Evolutionary conservation across 805 yeast genomes (phyloP), one percentile per base, ranked within the genome.

Genomic region (Priceomyces fermenticarens): DNA sequence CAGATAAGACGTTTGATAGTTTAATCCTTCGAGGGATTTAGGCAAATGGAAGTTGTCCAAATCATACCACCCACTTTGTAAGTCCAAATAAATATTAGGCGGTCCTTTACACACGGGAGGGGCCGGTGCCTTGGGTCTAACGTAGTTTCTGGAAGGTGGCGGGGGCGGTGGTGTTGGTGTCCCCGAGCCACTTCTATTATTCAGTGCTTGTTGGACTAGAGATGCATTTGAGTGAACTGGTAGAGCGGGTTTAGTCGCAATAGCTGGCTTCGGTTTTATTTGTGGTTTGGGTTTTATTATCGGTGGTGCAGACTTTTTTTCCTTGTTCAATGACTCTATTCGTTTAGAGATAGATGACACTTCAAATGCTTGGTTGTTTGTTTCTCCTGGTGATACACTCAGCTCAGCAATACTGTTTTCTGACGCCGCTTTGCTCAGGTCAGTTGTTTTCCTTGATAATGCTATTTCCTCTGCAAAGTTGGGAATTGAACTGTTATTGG

Each of bases 11-110:
- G 64, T 47, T 3, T 51, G 35, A 49, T 62, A 69, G 42, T 64
- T 66, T 27, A 66, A 53, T 0, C 72, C 72, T 15, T 52, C 36
- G 3, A 78, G 54, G 34, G 57, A 57, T 9, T 44, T 37, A 1
- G 82, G 82, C n/a, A 74, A 46, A 1, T 42, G 38, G 3, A 40
- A 47, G 1, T 54, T 39, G 3, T 56, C 50, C 3, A 55, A 45
- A 7, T 55, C 62, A 54, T 65, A 78, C 83, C 83, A 78, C 1
- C 73, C 72, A 0, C 70, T 51, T 0, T 53, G 39, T 3, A 77
- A 54, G 35, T 77, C 73, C 27, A 77, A 48, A 46, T 78, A 70
- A 2, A 75, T 33, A 0, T 54, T 52, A 0, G 78, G 75, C 2
- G 62, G 65, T 0, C 38, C 52, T 1, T 45, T 13, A 3, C 40